A percentile compares a stretch with the other conserved stretches of the same genome.
phyloP scores from a whole-genome alignment of 1,284 basidiomycete genomes.

The Boletus mariae region DNA sequence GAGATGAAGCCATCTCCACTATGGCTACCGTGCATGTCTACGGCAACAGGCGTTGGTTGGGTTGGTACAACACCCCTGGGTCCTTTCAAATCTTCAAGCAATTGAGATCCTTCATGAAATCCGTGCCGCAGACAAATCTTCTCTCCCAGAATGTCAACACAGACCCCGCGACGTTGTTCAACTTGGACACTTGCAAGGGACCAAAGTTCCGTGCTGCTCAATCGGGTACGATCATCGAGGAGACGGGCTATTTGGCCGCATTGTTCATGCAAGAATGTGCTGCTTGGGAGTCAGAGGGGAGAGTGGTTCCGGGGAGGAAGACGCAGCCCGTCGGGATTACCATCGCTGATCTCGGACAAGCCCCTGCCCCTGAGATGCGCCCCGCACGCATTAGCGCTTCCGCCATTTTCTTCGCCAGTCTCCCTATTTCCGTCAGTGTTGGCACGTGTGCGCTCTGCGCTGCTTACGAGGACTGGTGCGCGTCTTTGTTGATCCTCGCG shows the following conservation, averaged over 20 bases:
- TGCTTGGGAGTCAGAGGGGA: constrained; percentile 7
- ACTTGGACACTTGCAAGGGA: constrained; percentile 12
- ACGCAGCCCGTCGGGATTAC: constrained; percentile 18
- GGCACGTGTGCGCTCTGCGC: constrained; percentile 16
- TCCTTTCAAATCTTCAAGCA: constrained; percentile 23
- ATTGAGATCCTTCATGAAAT: constrained; percentile 17
- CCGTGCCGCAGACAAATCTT: constrained; percentile 6
- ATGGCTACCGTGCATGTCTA: constrained; percentile 26
- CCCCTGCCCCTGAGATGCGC: constrained; percentile 7
- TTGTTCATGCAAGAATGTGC: constrained; percentile 17
- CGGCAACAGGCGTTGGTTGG: neutral
- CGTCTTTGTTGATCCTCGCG: constrained; percentile 26
- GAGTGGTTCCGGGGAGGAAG: constrained; percentile 7
- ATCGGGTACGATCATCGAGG: constrained; percentile 21
- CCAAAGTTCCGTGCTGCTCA: constrained; percentile 21
- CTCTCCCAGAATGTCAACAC: constrained; percentile 10
- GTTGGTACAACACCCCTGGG: constrained; percentile 1
- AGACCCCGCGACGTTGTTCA: constrained; percentile 19
- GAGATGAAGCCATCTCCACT: constrained; percentile 23
- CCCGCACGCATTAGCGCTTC: constrained; percentile 2
- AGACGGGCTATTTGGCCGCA: constrained; percentile 17
- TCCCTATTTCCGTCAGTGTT: constrained; percentile 24
- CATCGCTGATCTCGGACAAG: constrained; percentile 17
- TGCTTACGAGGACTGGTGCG: constrained; percentile 24
- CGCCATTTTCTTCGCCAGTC: constrained; percentile 7